phyloP scores from a whole-genome alignment of 202 grass and related monocot species.

The Carex arenaria region DNA sequence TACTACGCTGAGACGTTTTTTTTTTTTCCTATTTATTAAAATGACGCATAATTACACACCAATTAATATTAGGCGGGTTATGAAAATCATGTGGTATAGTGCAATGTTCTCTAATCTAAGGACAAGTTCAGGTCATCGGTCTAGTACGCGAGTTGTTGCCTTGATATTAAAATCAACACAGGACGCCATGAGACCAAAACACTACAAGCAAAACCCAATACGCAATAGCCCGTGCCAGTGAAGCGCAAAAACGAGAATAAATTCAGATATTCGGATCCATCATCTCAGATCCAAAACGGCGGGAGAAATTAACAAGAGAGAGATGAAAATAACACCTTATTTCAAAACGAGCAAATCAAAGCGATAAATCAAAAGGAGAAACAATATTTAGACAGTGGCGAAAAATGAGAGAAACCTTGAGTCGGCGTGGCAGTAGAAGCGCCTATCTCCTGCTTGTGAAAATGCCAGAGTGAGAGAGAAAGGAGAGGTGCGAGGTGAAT shows the following conservation, averaged over 20 bases:
- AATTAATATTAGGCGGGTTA: neutral
- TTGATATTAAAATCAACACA: neutral
- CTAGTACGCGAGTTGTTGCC: neutral
- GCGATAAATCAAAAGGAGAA: neutral
- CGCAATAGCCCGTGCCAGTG: neutral
- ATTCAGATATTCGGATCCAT: neutral
- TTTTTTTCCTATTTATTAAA: too few relatives aligned
- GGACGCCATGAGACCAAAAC: neutral
- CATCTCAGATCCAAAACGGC: constrained; percentile 20
- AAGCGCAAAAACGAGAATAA: neutral
- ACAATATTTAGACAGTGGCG: neutral
- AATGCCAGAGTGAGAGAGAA: constrained; percentile 12
- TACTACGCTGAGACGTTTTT: too few relatives aligned
- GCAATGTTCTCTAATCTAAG: neutral
- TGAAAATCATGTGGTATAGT: neutral
- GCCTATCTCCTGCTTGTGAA: constrained; percentile 16
- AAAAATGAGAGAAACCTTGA: constrained; percentile 18
- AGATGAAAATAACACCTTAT: neutral
- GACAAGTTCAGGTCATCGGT: neutral
- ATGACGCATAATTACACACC: neutral
- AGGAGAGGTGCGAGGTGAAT: constrained; percentile 12
- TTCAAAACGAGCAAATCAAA: neutral
- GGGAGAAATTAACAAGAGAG: neutral
- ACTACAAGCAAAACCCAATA: neutral
- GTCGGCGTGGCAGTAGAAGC: neutral